phyloP scores from a whole-genome alignment of 1,139 yeast genomes.

The Candida sp. region DNA sequence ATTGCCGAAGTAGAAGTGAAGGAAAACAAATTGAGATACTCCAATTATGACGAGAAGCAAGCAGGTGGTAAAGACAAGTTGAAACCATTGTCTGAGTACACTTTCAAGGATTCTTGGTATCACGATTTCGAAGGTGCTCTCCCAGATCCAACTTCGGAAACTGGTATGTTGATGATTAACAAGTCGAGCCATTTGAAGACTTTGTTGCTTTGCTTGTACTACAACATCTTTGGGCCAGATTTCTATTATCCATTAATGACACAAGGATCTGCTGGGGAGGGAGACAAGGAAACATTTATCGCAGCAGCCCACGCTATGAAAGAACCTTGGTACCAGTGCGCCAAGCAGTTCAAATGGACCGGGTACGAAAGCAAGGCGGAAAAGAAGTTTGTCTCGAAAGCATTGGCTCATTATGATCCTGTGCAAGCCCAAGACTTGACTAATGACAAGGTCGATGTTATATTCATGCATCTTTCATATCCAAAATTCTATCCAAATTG shows the following conservation, averaged over 20 bases:
- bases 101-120: slow-evolving; percentile 39
- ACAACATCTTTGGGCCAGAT: slow-evolving; percentile 57
- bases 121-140: slow-evolving; percentile 63
- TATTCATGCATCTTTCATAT: slow-evolving; percentile 66
- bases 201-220: slow-evolving; percentile 55
- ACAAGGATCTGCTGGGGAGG: slow-evolving; percentile 76
- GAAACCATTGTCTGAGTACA: slow-evolving; percentile 33
- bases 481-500: slow-evolving; percentile 63
- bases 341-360: slow-evolving; percentile 52
- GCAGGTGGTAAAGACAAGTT: slow-evolving; percentile 24
- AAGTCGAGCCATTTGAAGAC: slow-evolving; percentile 56
- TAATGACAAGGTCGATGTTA: slow-evolving; percentile 23
- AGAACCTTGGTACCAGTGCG: slow-evolving; percentile 57
- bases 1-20: slow-evolving; percentile 44
- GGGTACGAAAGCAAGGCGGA: slow-evolving; percentile 50
- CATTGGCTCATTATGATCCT: slow-evolving; percentile 67
- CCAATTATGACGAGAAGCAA: slow-evolving; percentile 32
- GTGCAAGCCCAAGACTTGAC: slow-evolving; percentile 22
- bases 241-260: slow-evolving; percentile 63
- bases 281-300: slow-evolving; percentile 71
- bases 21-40: slow-evolving; percentile 39
- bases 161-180: slow-evolving; percentile 64
- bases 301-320: slow-evolving; percentile 62
- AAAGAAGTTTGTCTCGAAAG: slow-evolving; percentile 50
- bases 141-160: slow-evolving; percentile 68